Percentiles rank a stretch among this genome's conserved stretches.
These are phyloP conservation scores for Termitomyces sp. DNA, from an alignment of 768 basidiomycete species.

Conservation along the genomic window DNA sequence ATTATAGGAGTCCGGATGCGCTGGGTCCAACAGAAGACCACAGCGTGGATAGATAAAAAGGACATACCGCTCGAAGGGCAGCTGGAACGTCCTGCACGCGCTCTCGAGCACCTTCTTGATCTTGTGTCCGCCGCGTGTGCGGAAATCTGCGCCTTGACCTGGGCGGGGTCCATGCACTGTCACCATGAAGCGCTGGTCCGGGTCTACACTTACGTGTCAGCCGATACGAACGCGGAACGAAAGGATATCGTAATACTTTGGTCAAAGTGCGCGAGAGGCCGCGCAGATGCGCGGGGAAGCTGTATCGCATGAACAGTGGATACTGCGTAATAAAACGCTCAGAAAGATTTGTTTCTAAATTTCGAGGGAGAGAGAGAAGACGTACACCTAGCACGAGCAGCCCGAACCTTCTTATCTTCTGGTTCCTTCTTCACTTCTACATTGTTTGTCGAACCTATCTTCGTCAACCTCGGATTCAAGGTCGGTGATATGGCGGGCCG, in stretches of 20 bases:
- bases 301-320: background rate
- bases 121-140: conserved; percentile 35
- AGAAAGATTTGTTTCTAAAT: background rate
- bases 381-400: background rate
- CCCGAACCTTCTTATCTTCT: background rate
- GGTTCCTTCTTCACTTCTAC: background rate
- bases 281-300: background rate
- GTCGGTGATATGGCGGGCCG: background rate
- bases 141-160: conserved; percentile 27
- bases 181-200: conserved; percentile 23
- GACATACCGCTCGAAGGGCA: conserved; percentile 25
- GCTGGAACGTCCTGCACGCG: conserved; percentile 33
- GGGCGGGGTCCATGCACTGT: conserved; percentile 18
- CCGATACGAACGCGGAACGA: too few relatives aligned
- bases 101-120: conserved; percentile 35
- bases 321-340: background rate
- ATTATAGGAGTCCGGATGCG: too few relatives aligned
- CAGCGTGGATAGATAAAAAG: background rate
- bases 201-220: background rate
- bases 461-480: background rate
- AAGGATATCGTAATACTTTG: background rate
- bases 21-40: background rate
- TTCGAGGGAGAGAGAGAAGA: background rate
- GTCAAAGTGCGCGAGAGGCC: background rate
- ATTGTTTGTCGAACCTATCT: background rate